phyloP scores from a whole-genome alignment of 2,329 filamentous ascomycete species.

The Fusarium sororula region DNA sequence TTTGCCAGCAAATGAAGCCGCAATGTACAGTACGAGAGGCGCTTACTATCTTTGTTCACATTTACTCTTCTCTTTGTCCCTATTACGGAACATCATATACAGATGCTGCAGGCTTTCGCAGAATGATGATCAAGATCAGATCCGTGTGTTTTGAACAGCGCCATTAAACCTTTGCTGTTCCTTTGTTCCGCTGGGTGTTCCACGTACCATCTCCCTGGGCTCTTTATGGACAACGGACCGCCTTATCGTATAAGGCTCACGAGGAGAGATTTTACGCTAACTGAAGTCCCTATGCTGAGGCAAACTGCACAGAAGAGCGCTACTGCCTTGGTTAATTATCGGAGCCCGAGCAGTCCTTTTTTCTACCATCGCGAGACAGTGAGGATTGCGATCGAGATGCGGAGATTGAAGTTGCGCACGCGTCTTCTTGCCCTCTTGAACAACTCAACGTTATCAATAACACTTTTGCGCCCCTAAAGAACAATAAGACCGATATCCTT shows the following conservation, averaged over 20 bases:
- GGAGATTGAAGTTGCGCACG: background rate
- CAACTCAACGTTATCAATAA: background rate
- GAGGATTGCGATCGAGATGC: background rate
- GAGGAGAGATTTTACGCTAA: background rate
- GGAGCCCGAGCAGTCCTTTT: background rate
- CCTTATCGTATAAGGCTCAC: background rate
- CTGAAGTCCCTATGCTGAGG: background rate
- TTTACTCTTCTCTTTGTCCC: background rate
- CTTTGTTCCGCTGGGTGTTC: background rate
- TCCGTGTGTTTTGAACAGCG: fast-evolving
- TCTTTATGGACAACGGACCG: background rate
- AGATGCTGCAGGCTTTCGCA: background rate
- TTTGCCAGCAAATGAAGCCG: background rate
- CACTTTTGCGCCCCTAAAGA: background rate
- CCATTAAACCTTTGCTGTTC: fast-evolving
- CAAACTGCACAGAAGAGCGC: fast-evolving
- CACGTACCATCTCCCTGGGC: background rate
- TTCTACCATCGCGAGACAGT: fast-evolving
- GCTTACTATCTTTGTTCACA: background rate
- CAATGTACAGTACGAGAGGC: too few species aligned
- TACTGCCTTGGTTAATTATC: fast-evolving
- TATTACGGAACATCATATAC: fast-evolving
- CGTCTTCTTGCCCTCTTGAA: background rate
- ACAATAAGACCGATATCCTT: too few species aligned
- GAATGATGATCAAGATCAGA: fast-evolving